Conservation (phyloP, 2,329 filamentous ascomycete species). For the Sordariomycetes sp. region DNA sequence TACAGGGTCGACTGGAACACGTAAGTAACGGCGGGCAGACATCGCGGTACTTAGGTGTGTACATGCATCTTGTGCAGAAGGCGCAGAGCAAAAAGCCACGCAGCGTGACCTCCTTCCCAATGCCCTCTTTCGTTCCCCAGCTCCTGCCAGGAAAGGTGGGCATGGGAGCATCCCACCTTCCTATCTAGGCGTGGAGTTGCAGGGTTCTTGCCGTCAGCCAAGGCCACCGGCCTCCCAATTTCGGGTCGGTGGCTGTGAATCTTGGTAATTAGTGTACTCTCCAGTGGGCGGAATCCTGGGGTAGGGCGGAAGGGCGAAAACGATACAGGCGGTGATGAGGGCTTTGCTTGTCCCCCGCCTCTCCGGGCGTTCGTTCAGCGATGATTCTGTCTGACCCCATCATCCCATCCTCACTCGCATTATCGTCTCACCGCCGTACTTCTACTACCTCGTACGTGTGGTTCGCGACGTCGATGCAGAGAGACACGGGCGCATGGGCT, state of each 20-base stretch:
- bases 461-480: no score
- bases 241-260: not conserved
- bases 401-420: not conserved
- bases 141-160: not conserved
- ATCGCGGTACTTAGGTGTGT: no score
- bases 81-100: not conserved
- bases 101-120: not conserved
- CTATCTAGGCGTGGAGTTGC: constrained; percentile 2
- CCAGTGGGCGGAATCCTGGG: not conserved
- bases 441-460: not conserved
- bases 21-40: no score
- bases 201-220: not conserved
- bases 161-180: not conserved
- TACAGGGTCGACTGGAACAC: no score
- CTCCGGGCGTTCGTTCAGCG: not conserved
- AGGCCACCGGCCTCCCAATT: not conserved
- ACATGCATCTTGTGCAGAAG: not conserved
- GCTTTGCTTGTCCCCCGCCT: not conserved
- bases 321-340: not conserved
- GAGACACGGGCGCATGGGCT: not conserved
- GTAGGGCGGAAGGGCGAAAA: not conserved
- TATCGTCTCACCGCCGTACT: not conserved
- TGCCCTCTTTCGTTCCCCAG: not conserved
- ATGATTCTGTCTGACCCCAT: not conserved
- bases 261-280: not conserved